A percentile compares a stretch with the other conserved stretches of the same genome.
Evolutionary conservation across 306 rosid genomes (phyloP).

Genomic region (Dryas drummondii): DNA sequence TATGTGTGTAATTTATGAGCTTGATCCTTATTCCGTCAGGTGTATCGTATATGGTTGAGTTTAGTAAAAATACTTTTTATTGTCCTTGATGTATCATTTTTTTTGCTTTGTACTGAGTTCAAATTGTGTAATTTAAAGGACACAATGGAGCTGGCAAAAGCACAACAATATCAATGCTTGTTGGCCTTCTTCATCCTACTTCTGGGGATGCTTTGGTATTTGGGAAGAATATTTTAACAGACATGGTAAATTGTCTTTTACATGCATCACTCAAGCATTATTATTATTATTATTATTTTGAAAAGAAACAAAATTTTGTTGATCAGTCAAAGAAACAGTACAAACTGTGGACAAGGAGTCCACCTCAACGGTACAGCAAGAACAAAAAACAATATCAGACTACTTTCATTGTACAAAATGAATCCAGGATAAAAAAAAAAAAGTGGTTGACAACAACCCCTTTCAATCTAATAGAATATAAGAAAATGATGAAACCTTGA

Average conservation of each 20-base stretch:
- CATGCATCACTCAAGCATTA: not conserved
- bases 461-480: no score
- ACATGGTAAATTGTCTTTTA: conserved; percentile 55
- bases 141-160: conserved; percentile 99
- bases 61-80: not conserved
- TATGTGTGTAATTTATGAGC: not conserved
- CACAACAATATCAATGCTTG: conserved; percentile 96
- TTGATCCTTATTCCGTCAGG: not conserved
- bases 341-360: no score
- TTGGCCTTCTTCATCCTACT: conserved; percentile 89
- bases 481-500: no score
- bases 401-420: no score
- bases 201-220: conserved; percentile 91
- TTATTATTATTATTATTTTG: no score
- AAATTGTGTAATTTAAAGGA: conserved; percentile 47
- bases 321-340: no score
- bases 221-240: conserved; percentile 74
- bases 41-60: no score
- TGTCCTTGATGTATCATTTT: not conserved
- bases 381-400: no score
- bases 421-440: no score
- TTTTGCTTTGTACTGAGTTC: conserved; percentile 16
- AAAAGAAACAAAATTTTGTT: not conserved
- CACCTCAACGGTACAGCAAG: no score
- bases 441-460: no score